Base-by-base conservation (phyloP, 257 asterid species). In the Verbena officinalis region DNA sequence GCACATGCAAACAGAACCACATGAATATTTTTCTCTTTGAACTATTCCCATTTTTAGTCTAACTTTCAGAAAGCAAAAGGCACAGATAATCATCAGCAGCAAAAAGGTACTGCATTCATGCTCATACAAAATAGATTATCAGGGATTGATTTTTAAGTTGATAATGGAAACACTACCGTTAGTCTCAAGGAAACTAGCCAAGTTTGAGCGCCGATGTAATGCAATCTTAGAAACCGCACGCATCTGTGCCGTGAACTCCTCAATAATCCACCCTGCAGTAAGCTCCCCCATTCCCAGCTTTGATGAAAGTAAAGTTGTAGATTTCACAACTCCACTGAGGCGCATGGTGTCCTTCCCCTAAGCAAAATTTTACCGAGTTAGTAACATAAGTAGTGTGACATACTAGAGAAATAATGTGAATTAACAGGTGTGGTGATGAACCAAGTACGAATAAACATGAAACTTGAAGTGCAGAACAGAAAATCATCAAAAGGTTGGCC, bases 191-290 rank as follows among this genome's bases (percentile, higher is more conserved):
- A 90, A 94, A 65, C 73, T 78, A 40, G 97, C 97, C 80, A 94
- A 78, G 78, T 88, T 94, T 9, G 84, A 76, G 73, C 88, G 96
- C 51, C 99, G 99, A 64, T 88, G 96, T 64, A 94, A 75, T 8
- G 96, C 97, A 55, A 90, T 84, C 84, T 85, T 94, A 70, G 99
- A 94, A 81, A 94, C 97, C 38, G 95, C 95, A 55, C 93, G 96
- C 99, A 94, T 94, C 73, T 90, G 97, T 17, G 88, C 85, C 0
- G 96, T 94, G 62, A 94, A 94, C 83, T 84, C 96, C 82, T 90
- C 96, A 52, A 90, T 77, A 33, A 90, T 83, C 99, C 97, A 94
- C 53, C 89, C 92, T 45, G 95, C 71, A 39, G 96, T 75, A 62
- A 76, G 83, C 77, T 88, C 95, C 69, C 96, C 97, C 74, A 76